These are phyloP conservation scores for Globisporangium middletonii DNA, from an alignment of 352 stramenopile species.

Conservation along the genomic window DNA sequence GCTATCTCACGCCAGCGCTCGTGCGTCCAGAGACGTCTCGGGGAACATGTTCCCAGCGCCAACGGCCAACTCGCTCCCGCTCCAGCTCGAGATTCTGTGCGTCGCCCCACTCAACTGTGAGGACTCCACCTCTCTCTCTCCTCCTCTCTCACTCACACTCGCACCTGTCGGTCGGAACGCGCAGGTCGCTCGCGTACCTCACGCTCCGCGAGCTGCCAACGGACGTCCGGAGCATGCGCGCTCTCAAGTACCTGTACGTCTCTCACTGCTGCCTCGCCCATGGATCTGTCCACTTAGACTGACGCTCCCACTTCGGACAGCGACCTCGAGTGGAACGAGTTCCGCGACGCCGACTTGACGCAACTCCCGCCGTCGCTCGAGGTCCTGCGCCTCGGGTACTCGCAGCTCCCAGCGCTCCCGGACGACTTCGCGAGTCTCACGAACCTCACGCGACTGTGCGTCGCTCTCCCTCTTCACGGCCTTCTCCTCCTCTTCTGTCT, in stretches of 20 bases:
- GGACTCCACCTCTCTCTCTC: background rate
- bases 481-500: background rate
- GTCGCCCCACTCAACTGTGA: background rate
- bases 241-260: constrained; percentile 20
- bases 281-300: background rate
- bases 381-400: constrained; percentile 17
- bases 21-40: constrained; percentile 13
- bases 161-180: background rate
- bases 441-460: constrained; percentile 20
- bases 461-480: background rate
- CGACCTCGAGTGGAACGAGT: constrained; percentile 31
- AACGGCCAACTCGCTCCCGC: constrained; percentile 11
- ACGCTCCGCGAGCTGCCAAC: constrained; percentile 12
- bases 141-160: background rate
- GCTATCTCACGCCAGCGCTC: background rate
- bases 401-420: constrained; percentile 15
- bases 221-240: constrained; percentile 14
- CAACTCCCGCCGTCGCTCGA: constrained; percentile 21
- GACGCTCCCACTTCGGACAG: constrained; percentile 6
- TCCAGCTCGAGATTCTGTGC: constrained; percentile 20
- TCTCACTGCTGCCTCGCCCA: background rate
- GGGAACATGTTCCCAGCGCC: constrained; percentile 18
- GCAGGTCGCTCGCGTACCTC: constrained; percentile 4
- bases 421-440: constrained; percentile 17
- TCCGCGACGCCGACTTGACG: constrained; percentile 17